phyloP scores from a whole-genome alignment of 805 yeast genomes.

The Scheffersomyces ergatensis region DNA sequence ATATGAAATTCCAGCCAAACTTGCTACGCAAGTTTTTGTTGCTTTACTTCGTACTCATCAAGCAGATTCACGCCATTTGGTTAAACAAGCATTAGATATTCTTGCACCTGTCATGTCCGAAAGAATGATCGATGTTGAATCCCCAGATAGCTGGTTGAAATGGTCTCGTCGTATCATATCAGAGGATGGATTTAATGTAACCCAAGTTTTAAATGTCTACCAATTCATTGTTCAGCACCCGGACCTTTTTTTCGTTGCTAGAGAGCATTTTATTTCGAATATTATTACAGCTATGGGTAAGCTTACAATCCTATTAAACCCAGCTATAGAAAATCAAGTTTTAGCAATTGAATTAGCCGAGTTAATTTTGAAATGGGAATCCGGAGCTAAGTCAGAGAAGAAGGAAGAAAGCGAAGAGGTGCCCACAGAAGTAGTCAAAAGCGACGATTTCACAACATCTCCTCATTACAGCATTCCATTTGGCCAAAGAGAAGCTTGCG shows the following conservation, averaged over 20 bases:
- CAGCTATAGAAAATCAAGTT: constrained; percentile 76
- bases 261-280: constrained; percentile 86
- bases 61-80: constrained; percentile 77
- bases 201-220: constrained; percentile 82
- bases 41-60: constrained; percentile 84
- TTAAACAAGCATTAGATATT: constrained; percentile 81
- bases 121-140: constrained; percentile 55
- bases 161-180: constrained; percentile 92
- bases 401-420: constrained; percentile 5
- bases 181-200: constrained; percentile 84
- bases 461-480: constrained; percentile 63
- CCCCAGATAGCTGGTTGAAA: constrained; percentile 74
- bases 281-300: constrained; percentile 92
- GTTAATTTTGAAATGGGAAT: constrained; percentile 83
- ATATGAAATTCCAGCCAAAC: constrained; percentile 83
- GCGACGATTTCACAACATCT: constrained; percentile 43
- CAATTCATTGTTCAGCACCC: constrained; percentile 87
- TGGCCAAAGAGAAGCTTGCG: constrained; percentile 82
- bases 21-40: constrained; percentile 89
- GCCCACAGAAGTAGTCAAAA: constrained; percentile 8
- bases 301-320: constrained; percentile 71
- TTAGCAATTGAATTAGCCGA: constrained; percentile 90
- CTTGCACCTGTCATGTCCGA: constrained; percentile 83
- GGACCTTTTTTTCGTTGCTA: constrained; percentile 75
- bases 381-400: constrained; percentile 20